These are phyloP conservation scores for Orychophragmus violaceus DNA, from an alignment of 345 rosid species.

Conservation along the genomic window DNA sequence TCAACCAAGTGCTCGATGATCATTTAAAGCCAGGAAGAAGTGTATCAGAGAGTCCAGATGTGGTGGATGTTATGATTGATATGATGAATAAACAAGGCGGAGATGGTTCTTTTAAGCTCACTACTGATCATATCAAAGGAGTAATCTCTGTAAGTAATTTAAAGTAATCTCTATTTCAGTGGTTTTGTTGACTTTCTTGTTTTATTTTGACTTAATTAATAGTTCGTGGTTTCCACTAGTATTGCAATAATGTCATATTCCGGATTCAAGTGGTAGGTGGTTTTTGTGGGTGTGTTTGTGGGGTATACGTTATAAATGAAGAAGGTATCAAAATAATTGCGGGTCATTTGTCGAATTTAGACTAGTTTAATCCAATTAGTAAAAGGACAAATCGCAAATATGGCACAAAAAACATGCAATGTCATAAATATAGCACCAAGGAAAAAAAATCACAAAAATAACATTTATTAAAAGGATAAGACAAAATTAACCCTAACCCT, in stretches of 20 bases:
- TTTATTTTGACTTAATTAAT: background rate
- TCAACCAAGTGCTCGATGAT: constrained; percentile 30
- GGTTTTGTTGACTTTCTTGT: background rate
- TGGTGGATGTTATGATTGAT: constrained; percentile 38
- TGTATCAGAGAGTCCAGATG: constrained; percentile 18
- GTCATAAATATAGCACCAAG: too few species aligned
- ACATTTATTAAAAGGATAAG: too few species aligned
- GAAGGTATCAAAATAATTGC: background rate
- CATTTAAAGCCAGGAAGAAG: constrained; percentile 40
- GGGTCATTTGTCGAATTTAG: background rate
- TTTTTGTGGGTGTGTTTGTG: background rate
- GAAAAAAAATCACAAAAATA: too few species aligned
- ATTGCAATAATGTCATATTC: background rate
- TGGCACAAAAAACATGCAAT: too few species aligned
- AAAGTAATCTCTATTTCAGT: background rate
- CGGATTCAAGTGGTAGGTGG: background rate
- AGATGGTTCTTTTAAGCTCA: constrained; percentile 23
- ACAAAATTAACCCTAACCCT: too few species aligned
- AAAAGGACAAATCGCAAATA: too few species aligned
- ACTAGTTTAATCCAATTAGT: background rate
- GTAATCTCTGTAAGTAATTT: constrained; percentile 38
- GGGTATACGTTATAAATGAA: background rate
- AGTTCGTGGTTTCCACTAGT: background rate
- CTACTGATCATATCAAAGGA: constrained; percentile 46
- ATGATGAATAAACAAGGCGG: constrained; percentile 24